Percentiles rank a stretch among this genome's conserved stretches.
phyloP scores from a whole-genome alignment of 495 filamentous ascomycete genomes.

The Penicillium daleae region DNA sequence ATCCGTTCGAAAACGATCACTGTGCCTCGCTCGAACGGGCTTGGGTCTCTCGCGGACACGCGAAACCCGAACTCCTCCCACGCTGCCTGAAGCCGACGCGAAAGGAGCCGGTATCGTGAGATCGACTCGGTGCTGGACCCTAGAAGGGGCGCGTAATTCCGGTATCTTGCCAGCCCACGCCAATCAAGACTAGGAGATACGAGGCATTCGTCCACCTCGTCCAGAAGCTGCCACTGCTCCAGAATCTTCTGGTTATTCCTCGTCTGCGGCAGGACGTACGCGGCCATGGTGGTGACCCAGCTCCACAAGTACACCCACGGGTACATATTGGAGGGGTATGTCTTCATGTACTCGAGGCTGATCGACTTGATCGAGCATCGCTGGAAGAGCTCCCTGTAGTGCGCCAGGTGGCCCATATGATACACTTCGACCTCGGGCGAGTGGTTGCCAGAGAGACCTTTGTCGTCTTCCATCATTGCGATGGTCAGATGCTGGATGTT shows the following conservation, averaged over 20 bases:
- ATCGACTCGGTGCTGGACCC: background rate
- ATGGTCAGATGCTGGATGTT: background rate
- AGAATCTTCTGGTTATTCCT: background rate
- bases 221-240: background rate
- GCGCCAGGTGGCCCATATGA: background rate
- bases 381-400: background rate
- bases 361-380: background rate
- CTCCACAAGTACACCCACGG: background rate
- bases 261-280: background rate
- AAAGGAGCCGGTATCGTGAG: background rate
- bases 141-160: background rate
- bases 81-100: background rate
- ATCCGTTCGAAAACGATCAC: slow-evolving; percentile 4
- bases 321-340: slow-evolving; percentile 1
- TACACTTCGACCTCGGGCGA: background rate
- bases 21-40: slow-evolving; percentile 1
- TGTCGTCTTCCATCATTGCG: background rate
- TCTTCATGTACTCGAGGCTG: background rate
- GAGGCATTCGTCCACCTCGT: background rate
- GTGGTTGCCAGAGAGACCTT: background rate
- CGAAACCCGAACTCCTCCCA: slow-evolving; percentile 1
- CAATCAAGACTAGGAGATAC: too few species aligned
- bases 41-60: background rate
- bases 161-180: too few species aligned
- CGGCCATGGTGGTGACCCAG: background rate